Percentiles rank a stretch among this genome's conserved stretches.
Conservation (phyloP, 129 eudicot genomes). For the Lonicera japonica region DNA sequence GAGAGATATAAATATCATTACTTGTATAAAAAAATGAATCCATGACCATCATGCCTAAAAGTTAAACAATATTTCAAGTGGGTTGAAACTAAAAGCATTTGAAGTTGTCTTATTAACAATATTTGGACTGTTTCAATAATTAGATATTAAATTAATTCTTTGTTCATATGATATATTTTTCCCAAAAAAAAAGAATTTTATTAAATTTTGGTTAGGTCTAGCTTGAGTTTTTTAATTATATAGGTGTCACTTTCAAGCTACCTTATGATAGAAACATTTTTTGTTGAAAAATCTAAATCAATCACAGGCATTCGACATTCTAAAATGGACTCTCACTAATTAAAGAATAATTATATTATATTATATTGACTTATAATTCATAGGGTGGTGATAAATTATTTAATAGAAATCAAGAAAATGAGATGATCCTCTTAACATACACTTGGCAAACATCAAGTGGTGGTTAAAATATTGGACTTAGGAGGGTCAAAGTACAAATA, state of each 20-base stretch:
- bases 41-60: neutral
- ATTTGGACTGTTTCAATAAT: constrained; percentile 14
- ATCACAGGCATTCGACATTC: neutral
- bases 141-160: neutral
- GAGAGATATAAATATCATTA: constrained; percentile 3
- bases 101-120: constrained; percentile 2
- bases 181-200: neutral
- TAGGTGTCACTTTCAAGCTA: constrained; percentile 13
- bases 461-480: too few relatives aligned
- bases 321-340: constrained; percentile 3
- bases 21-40: neutral
- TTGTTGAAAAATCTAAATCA: constrained; percentile 5
- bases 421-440: too few relatives aligned
- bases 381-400: too few relatives aligned
- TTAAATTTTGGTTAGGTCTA: neutral
- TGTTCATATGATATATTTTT: neutral
- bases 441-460: too few relatives aligned
- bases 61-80: neutral
- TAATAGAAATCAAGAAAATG: too few relatives aligned
- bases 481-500: too few relatives aligned
- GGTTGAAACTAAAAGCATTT: neutral
- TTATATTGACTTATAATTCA: too few relatives aligned
- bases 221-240: constrained; percentile 11
- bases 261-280: constrained; percentile 12
- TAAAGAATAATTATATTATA: neutral